Evolutionary conservation across 1,284 basidiomycete species (phyloP).

Genomic region (Tilletiopsis washingtonensis): DNA sequence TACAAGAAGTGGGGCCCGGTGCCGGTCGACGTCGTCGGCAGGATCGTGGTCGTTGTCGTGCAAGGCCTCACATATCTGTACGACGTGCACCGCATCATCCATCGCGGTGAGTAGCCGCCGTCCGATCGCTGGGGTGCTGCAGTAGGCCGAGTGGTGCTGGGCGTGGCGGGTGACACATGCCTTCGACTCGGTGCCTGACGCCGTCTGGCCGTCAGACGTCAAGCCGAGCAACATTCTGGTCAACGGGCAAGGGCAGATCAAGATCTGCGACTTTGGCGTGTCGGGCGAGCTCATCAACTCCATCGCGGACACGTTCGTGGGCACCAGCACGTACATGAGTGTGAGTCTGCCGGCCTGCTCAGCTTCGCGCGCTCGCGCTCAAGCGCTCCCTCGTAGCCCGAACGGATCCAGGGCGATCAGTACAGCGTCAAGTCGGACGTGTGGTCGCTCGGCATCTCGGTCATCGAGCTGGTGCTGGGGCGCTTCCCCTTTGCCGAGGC

Average conservation of each 20-base stretch:
- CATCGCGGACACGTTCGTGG: slow-evolving; percentile 97
- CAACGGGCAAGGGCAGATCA: slow-evolving; percentile 89
- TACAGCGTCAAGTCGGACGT: slow-evolving; percentile 97
- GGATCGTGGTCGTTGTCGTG: slow-evolving; percentile 84
- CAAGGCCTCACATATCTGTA: slow-evolving; percentile 95
- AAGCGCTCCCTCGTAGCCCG: slow-evolving; percentile 59
- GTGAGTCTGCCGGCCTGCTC: too few species aligned
- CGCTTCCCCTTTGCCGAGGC: slow-evolving; percentile 68
- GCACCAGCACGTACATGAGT: slow-evolving; percentile 98
- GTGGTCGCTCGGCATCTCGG: slow-evolving; percentile 89
- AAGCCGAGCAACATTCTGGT: slow-evolving; percentile 96
- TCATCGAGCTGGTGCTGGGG: slow-evolving; percentile 88
- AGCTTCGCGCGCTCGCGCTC: too few species aligned
- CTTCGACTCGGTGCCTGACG: too few species aligned
- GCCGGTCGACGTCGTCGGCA: slow-evolving; percentile 77
- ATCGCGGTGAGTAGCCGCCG: slow-evolving; percentile 63
- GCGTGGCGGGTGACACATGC: too few species aligned
- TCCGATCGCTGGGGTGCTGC: neutral
- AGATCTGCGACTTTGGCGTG: slow-evolving; percentile 98
- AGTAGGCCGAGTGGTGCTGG: too few species aligned
- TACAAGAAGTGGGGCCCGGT: slow-evolving; percentile 89
- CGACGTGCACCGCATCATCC: slow-evolving; percentile 97
- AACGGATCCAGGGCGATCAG: slow-evolving; percentile 94
- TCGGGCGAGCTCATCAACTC: slow-evolving; percentile 97
- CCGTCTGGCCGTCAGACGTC: slow-evolving; percentile 87